These are phyloP conservation scores for Sugiyamaella americana DNA, from an alignment of 805 yeast genomes.

Conservation along the genomic window DNA sequence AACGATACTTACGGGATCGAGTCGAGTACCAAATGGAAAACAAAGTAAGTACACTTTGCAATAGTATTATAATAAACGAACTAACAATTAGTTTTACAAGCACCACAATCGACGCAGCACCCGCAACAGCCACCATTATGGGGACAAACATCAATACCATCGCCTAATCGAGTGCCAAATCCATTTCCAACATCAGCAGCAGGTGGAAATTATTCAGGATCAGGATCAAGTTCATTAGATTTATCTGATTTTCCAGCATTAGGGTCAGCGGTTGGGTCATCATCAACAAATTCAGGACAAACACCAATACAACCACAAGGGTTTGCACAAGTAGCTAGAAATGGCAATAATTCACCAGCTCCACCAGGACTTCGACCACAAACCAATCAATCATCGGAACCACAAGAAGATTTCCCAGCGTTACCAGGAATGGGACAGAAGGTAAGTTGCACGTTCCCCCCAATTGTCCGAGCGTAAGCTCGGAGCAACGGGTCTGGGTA, in stretches of 20 bases:
- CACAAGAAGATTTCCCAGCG: slow-evolving; percentile 20
- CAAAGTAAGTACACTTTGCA: neutral
- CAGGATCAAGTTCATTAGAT: slow-evolving; percentile 12
- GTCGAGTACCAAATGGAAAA: neutral
- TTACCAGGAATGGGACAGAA: slow-evolving; percentile 14
- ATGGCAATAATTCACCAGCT: slow-evolving; percentile 7
- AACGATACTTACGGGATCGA: neutral
- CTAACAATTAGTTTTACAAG: slow-evolving; percentile 2
- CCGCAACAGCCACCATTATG: slow-evolving; percentile 10
- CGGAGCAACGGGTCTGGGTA: too few relatives aligned
- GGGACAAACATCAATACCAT: neutral
- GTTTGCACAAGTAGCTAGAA: slow-evolving; percentile 9
- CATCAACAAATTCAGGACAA: neutral
- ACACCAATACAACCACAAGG: neutral
- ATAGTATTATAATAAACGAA: neutral
- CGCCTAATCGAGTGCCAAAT: neutral
- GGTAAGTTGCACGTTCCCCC: too few relatives aligned
- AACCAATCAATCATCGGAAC: neutral
- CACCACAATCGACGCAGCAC: slow-evolving; percentile 3
- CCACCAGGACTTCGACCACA: slow-evolving; percentile 14
- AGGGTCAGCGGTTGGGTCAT: slow-evolving; percentile 17
- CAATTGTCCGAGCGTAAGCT: too few relatives aligned
- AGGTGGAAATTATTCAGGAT: neutral
- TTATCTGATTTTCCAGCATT: slow-evolving; percentile 25
- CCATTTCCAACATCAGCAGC: neutral